phyloP scores from a whole-genome alignment of 2,329 filamentous ascomycete species.

The Fusarium beomiforme region DNA sequence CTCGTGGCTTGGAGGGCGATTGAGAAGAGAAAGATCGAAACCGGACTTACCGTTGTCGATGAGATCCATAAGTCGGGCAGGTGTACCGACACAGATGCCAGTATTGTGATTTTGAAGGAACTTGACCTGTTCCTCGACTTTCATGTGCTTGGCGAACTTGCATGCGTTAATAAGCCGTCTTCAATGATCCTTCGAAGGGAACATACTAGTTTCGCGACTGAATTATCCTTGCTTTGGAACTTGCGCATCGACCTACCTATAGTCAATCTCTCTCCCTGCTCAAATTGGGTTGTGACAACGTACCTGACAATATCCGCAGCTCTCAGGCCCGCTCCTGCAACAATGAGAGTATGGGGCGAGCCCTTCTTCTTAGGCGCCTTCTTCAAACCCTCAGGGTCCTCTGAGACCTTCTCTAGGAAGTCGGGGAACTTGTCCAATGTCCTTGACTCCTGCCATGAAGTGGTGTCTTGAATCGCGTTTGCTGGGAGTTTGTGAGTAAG shows the following conservation, averaged over 20 bases:
- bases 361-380: conserved; percentile 75
- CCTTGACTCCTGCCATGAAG: conserved; percentile 73
- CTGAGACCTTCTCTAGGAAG: conserved; percentile 77
- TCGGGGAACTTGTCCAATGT: conserved; percentile 77
- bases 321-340: conserved; percentile 85
- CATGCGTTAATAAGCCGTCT: neutral
- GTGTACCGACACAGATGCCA: conserved; percentile 91
- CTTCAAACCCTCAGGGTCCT: conserved; percentile 67
- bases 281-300: conserved; percentile 1
- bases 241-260: conserved; percentile 71
- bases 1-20: neutral
- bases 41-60: conserved; percentile 76
- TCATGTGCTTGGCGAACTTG: conserved; percentile 96
- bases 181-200: neutral
- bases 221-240: conserved; percentile 80
- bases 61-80: conserved; percentile 81
- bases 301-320: conserved; percentile 86
- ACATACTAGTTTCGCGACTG: conserved; percentile 81
- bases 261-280: conserved; percentile 24
- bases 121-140: conserved; percentile 84
- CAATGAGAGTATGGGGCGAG: conserved; percentile 84
- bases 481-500: conserved; percentile 57
- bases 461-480: conserved; percentile 81
- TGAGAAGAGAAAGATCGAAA: neutral
- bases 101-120: conserved; percentile 77